Conservation (phyloP, 2,329 filamentous ascomycete species). For the Colletotrichum caudatum region DNA sequence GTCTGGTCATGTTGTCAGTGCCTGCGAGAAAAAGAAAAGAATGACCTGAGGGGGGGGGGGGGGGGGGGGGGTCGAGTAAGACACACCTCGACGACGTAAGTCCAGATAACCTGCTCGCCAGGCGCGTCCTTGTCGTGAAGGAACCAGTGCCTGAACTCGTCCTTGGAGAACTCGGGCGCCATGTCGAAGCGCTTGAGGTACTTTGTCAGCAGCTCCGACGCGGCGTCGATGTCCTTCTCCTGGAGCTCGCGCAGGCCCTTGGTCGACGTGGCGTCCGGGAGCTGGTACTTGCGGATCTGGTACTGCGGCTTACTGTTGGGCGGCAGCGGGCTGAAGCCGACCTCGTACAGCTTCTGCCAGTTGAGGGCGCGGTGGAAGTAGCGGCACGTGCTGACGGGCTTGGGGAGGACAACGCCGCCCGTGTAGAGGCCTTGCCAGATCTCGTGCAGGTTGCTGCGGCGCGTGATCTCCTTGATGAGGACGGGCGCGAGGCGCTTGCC, state of each 20-base stretch:
- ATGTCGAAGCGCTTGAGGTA: slow-evolving; percentile 87
- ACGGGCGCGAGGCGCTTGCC: slow-evolving; percentile 92
- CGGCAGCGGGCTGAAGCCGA: slow-evolving; percentile 92
- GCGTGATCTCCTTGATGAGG: slow-evolving; percentile 97
- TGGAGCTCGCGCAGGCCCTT: slow-evolving; percentile 85
- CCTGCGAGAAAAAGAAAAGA: no score
- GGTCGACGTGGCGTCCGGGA: slow-evolving; percentile 80
- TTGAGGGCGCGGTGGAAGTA: slow-evolving; percentile 96
- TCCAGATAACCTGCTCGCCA: slow-evolving; percentile 89
- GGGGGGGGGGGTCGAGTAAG: no score
- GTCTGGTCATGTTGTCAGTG: slow-evolving; percentile 53
- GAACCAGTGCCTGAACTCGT: slow-evolving; percentile 91
- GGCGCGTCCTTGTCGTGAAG: slow-evolving; percentile 73
- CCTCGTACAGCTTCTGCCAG: slow-evolving; percentile 96
- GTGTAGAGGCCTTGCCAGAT: slow-evolving; percentile 98
- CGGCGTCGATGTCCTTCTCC: slow-evolving; percentile 79
- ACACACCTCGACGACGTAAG: slow-evolving; percentile 84
- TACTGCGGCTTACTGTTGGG: slow-evolving; percentile 84
- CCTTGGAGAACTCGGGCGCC: slow-evolving; percentile 81
- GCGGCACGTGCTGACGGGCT: slow-evolving; percentile 89
- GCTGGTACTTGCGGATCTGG: slow-evolving; percentile 86
- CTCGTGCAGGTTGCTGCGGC: slow-evolving; percentile 85
- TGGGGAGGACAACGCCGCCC: slow-evolving; percentile 89
- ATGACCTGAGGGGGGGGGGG: no score
- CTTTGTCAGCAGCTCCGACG: slow-evolving; percentile 78